Conservation (phyloP, 2,329 filamentous ascomycete species). For the Samsoniella hepiali region DNA sequence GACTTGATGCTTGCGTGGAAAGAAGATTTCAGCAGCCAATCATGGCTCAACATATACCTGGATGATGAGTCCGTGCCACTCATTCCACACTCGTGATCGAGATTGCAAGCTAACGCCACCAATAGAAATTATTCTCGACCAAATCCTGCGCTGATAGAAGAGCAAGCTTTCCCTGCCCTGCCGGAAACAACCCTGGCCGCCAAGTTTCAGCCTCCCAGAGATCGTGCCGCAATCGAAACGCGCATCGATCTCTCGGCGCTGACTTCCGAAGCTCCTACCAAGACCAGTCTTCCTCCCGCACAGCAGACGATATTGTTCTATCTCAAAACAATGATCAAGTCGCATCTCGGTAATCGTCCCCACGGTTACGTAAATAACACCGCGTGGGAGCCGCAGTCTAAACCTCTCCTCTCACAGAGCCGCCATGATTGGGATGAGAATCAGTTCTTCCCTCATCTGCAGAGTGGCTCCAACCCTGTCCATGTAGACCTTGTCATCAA, state of each 20-base stretch:
- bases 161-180: conserved; percentile 17
- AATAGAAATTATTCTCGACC: conserved; percentile 25
- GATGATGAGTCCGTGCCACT: conserved; percentile 26
- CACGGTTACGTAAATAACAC: conserved; percentile 29
- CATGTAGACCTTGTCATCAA: conserved; percentile 31
- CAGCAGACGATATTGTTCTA: conserved; percentile 26
- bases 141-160: conserved; percentile 20
- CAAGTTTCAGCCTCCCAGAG: neutral
- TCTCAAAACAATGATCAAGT: conserved; percentile 25
- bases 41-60: conserved; percentile 25
- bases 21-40: neutral
- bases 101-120: neutral
- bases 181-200: neutral
- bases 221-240: conserved; percentile 1
- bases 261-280: neutral
- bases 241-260: conserved; percentile 1
- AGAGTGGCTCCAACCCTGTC: conserved; percentile 15
- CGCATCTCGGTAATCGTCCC: conserved; percentile 24
- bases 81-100: neutral
- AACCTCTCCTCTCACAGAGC: conserved; percentile 23
- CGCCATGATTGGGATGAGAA: conserved; percentile 25
- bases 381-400: conserved; percentile 24
- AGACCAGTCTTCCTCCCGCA: conserved; percentile 14
- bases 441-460: conserved; percentile 25
- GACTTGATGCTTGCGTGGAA: conserved; percentile 25